A percentile compares a stretch with the other conserved stretches of the same genome.
Evolutionary conservation across 805 yeast genomes (phyloP).

Genomic region (Kazachstania martiniae): DNA sequence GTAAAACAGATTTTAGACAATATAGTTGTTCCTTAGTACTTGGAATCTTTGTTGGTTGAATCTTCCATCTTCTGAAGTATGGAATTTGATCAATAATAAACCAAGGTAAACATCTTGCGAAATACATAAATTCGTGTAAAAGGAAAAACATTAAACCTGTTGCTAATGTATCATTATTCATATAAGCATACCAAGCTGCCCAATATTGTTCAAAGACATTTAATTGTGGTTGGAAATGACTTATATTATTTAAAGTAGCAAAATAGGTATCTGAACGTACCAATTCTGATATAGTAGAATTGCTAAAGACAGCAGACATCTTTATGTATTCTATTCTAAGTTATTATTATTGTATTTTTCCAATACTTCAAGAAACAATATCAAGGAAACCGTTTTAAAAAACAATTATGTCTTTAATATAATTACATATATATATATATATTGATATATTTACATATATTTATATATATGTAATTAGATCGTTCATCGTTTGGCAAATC

Average conservation of each 20-base stretch:
- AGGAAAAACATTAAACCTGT: conserved; percentile 79
- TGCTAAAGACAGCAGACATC: conserved; percentile 28
- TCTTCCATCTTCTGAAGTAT: conserved; percentile 74
- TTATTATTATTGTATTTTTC: no score
- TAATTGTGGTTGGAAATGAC: conserved; percentile 33
- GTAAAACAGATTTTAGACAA: conserved; percentile 74
- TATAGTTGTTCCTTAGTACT: conserved; percentile 81
- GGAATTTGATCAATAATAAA: conserved; percentile 76
- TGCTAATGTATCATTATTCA: conserved; percentile 82
- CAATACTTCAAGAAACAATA: no score
- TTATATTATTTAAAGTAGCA: conserved; percentile 29
- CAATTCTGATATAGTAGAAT: conserved; percentile 22
- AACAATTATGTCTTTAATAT: no score
- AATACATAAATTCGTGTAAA: conserved; percentile 81
- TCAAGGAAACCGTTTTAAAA: no score
- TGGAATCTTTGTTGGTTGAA: conserved; percentile 80
- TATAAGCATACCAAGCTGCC: conserved; percentile 81
- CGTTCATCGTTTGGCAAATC: no score
- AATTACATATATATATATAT: no score
- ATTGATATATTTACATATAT: no score
- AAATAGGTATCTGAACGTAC: conserved; percentile 23
- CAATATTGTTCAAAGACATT: conserved; percentile 58
- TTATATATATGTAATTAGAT: no score
- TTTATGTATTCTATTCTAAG: not conserved
- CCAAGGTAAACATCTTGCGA: conserved; percentile 92